phyloP scores from a whole-genome alignment of 2,329 filamentous ascomycete genomes.

The Penicillium sp. region DNA sequence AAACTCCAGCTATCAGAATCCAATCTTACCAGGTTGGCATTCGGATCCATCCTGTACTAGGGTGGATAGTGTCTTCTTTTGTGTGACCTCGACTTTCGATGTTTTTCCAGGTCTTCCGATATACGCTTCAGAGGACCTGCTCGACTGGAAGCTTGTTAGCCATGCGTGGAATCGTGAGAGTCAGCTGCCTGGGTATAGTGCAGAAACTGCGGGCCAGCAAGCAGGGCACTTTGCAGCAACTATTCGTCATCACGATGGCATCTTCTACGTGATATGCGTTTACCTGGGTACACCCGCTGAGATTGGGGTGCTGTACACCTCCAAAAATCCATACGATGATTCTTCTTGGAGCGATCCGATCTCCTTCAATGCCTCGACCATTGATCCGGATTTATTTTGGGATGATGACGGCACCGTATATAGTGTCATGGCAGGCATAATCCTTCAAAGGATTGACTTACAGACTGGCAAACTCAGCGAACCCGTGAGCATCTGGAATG shows the following conservation, averaged over 20 bases:
- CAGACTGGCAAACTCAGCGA: slow-evolving; percentile 14
- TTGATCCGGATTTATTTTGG: slow-evolving; percentile 56
- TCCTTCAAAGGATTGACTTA: slow-evolving; percentile 42
- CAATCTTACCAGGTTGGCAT: slow-evolving; percentile 63
- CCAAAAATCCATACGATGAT: slow-evolving; percentile 18
- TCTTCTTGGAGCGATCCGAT: slow-evolving; percentile 52
- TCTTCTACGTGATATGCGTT: slow-evolving; percentile 46
- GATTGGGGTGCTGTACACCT: background rate
- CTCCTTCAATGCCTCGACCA: slow-evolving; percentile 55
- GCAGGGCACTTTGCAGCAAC: slow-evolving; percentile 51
- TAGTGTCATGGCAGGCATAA: background rate
- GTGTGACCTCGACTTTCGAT: slow-evolving; percentile 65
- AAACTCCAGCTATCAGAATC: slow-evolving; percentile 44
- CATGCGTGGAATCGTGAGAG: slow-evolving; percentile 27
- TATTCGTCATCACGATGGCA: slow-evolving; percentile 48
- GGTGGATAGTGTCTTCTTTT: slow-evolving; percentile 57
- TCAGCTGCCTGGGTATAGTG: slow-evolving; percentile 22
- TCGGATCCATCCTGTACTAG: slow-evolving; percentile 61
- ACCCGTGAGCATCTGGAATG: background rate
- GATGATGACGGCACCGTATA: slow-evolving; percentile 42
- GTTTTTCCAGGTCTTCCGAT: slow-evolving; percentile 63
- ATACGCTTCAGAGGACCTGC: slow-evolving; percentile 56
- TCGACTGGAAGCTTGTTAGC: slow-evolving; percentile 38
- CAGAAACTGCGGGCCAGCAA: slow-evolving; percentile 28
- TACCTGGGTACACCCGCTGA: background rate